Evolutionary conservation across 176 grass and related monocot genomes (phyloP).

Genomic region (Canna indica): DNA sequence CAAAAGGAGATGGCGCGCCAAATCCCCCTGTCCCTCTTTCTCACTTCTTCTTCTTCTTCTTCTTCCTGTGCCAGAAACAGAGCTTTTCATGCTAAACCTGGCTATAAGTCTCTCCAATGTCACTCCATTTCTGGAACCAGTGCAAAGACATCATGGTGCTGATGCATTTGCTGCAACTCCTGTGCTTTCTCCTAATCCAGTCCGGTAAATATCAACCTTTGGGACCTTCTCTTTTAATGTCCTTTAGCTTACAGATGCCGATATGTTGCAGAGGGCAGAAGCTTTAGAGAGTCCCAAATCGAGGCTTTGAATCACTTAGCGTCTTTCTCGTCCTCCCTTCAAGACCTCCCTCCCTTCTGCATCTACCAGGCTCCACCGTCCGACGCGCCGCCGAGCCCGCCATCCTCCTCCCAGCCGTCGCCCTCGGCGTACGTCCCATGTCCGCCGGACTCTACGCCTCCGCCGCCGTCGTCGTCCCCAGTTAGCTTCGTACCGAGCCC

Average conservation of each 20-base stretch:
- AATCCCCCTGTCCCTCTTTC: neutral
- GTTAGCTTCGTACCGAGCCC: constrained; percentile 18
- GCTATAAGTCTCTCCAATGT: constrained; percentile 17
- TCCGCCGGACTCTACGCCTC: constrained; percentile 13
- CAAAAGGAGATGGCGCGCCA: neutral
- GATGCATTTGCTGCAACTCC: constrained; percentile 12
- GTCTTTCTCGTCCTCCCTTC: constrained; percentile 4
- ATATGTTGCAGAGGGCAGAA: no score
- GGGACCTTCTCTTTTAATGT: no score
- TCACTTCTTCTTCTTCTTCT: neutral
- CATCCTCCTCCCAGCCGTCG: neutral
- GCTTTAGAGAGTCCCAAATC: constrained; percentile 3
- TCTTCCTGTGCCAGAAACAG: constrained; percentile 7
- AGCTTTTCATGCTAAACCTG: neutral
- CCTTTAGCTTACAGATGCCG: no score
- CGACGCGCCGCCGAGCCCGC: constrained; percentile 25
- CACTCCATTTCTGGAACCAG: neutral
- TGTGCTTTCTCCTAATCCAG: constrained; percentile 13
- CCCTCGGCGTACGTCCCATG: constrained; percentile 9
- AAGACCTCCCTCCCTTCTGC: constrained; percentile 31
- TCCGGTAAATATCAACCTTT: constrained; percentile 37
- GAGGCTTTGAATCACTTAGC: constrained; percentile 24
- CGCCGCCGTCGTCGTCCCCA: constrained; percentile 14
- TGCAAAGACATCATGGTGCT: constrained; percentile 21
- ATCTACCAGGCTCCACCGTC: constrained; percentile 33